Evolutionary conservation across 2,329 filamentous ascomycete genomes (phyloP).

Genomic region (Cryphonectria japonica): DNA sequence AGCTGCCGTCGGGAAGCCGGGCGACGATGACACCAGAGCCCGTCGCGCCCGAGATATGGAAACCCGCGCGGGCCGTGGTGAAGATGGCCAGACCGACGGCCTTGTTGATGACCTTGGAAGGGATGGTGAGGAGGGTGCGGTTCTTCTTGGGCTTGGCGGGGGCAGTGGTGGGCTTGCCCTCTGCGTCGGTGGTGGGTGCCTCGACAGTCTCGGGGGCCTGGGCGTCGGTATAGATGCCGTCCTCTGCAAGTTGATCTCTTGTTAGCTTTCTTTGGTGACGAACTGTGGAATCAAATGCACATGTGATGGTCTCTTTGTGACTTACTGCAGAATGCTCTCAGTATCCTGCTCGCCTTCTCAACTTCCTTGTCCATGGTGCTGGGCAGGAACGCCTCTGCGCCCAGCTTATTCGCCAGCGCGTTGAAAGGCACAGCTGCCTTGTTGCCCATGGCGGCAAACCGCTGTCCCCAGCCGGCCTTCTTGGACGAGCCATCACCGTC

Average conservation of each 20-base stretch:
- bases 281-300: background rate
- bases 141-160: slow-evolving; percentile 46
- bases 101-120: slow-evolving; percentile 63
- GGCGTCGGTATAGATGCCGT: slow-evolving; percentile 53
- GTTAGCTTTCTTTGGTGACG: slow-evolving; percentile 28
- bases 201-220: slow-evolving; percentile 33
- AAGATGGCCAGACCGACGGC: slow-evolving; percentile 74
- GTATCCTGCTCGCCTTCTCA: slow-evolving; percentile 85
- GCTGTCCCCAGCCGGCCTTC: slow-evolving; percentile 34
- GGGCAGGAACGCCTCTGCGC: slow-evolving; percentile 84
- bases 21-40: slow-evolving; percentile 69
- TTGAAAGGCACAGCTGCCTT: slow-evolving; percentile 75
- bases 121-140: slow-evolving; percentile 56
- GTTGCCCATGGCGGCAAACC: slow-evolving; percentile 41
- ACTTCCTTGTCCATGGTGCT: slow-evolving; percentile 85
- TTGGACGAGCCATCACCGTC: slow-evolving; percentile 22
- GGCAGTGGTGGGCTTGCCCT: slow-evolving; percentile 34
- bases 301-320: slow-evolving; percentile 15
- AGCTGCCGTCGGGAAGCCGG: slow-evolving; percentile 65
- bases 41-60: slow-evolving; percentile 68
- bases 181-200: slow-evolving; percentile 32
- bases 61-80: slow-evolving; percentile 69
- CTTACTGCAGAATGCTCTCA: slow-evolving; percentile 84
- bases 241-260: slow-evolving; percentile 43
- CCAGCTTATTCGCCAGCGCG: slow-evolving; percentile 78